Base-by-base conservation (phyloP, 345 rosid species). In the Chamaenerion angustifolium region DNA sequence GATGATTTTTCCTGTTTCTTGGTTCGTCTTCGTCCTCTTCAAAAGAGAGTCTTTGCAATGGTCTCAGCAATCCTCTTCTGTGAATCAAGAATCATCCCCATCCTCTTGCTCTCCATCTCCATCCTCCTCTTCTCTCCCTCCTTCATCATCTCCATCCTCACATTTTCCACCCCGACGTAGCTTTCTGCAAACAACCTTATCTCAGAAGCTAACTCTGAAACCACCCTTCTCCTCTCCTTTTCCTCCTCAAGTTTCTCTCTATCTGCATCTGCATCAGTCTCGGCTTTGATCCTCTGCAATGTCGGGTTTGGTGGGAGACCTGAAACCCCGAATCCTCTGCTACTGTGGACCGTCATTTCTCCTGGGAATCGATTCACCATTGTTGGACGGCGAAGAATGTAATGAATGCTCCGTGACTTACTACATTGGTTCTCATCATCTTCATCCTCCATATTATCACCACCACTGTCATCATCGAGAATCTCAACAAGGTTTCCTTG, bases 31-130 rank as follows among this genome's bases (percentile, higher is more conserved):
- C n/a, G n/a, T 18, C 55, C 44, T 61, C 56, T 55, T 44, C 17
- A 25, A 21, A 48, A 67, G 40, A 82, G 69, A 15, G 72, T 70
- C 16, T 18, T 43, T 2, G 61, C 58, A 42, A 86, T 71, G 52
- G 68, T 56, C 13, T 74, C 76, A 11, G 71, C 70, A 64, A 83
- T 65, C 68, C 69, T 85, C 71, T 60, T 25, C 61, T 83, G 80
- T 4, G 83, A 73, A 25, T 55, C 72, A 42, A 77, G 21, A 41
- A 81, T 81, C 83, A 83, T 69, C 49, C 62, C 64, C 25, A 71
- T 57, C 14, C 83, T 56, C 73, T 66, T 61, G 16, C 64, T 70
- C 82, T 90, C 94, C 95, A 82, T 75, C 42, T 85, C 85, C 48
- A 71, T 63, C 59, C 83, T 77, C 35, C 62, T 55, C 66, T 65